Evolutionary conservation across 306 rosid genomes (phyloP), one percentile per base, ranked within the genome.

Genomic region (Dalbergia oliveri): DNA sequence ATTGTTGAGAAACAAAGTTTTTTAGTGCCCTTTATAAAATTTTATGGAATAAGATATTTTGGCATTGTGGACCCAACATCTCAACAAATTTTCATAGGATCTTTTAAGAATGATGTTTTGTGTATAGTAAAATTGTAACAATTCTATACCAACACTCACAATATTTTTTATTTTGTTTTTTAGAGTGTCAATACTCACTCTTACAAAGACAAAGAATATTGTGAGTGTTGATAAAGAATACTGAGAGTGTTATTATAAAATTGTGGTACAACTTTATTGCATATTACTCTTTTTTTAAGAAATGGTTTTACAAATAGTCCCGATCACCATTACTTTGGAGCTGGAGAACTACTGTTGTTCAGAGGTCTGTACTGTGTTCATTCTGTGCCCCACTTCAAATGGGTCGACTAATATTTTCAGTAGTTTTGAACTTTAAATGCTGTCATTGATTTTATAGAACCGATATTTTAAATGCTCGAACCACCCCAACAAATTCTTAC

Each of bases 341-440:
- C 37, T 10, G n/a, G 37, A 14, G 43, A 54, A 43, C 21, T 21
- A 43, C 21, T 21, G 12, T 6, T 41, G 35, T 77, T 77, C 4
- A 5, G 44, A 35, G 61, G 4, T 69, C 3, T 14, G 19, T 49
- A 54, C 49, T 13, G 14, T 11, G 50, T 33, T 53, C 15, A 2
- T 19, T 14, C 26, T 8, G 43, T 37, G 41, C 6, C 23, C 11
- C 54, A 41, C 10, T 18, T 66, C 19, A 9, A 39, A 6, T 37
- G n/a, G 35, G 16, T 10, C 37, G 56, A 37, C 41, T 37, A 56
- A 16, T 56, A 7, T 14, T 43, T 13, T 9, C 13, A 34, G 77
- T 79, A 60, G 83, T 79, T 69, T 79, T 15, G 10, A 71, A 51
- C 72, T 37, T 49, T 82, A 39, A 78, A 84, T 84, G 84, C 33